phyloP scores from a whole-genome alignment of 345 rosid species.

The Anastatica hierochuntica region DNA sequence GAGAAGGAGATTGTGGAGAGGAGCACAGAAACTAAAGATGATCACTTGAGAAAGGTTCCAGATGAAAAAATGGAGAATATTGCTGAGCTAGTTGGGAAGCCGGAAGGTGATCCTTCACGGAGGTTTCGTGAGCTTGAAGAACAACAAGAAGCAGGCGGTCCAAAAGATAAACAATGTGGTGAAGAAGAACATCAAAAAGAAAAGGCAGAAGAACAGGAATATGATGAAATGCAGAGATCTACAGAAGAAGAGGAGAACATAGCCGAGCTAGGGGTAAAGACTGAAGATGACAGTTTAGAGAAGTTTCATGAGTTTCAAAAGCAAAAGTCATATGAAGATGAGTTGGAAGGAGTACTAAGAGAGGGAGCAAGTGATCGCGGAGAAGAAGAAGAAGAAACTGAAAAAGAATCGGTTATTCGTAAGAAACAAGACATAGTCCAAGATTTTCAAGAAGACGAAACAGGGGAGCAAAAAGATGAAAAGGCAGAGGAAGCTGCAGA shows the following conservation, averaged over 20 bases:
- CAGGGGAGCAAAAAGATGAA: neutral
- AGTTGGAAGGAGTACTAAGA: neutral
- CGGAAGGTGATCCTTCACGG: too few species aligned
- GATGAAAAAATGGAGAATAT: slow-evolving; percentile 2
- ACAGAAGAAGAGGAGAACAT: slow-evolving; percentile 5
- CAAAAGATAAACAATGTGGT: neutral
- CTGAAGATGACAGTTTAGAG: slow-evolving; percentile 3
- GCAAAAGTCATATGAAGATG: neutral
- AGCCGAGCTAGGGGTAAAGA: slow-evolving; percentile 1
- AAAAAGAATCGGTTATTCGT: too few species aligned
- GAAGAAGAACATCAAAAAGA: neutral
- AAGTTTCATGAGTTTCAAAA: neutral
- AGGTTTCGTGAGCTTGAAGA: neutral
- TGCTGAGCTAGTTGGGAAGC: neutral
- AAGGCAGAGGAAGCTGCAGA: slow-evolving; percentile 1
- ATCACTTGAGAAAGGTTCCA: neutral
- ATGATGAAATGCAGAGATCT: neutral
- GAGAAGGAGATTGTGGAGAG: neutral
- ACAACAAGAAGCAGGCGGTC: slow-evolving; percentile 3
- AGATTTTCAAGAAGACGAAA: neutral
- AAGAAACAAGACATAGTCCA: neutral
- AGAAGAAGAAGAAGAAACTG: neutral
- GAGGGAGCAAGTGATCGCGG: too few species aligned
- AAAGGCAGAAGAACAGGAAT: neutral
- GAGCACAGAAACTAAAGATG: neutral